Base-by-base conservation (phyloP, 441 rosid species). In the Lepidium campestre region DNA sequence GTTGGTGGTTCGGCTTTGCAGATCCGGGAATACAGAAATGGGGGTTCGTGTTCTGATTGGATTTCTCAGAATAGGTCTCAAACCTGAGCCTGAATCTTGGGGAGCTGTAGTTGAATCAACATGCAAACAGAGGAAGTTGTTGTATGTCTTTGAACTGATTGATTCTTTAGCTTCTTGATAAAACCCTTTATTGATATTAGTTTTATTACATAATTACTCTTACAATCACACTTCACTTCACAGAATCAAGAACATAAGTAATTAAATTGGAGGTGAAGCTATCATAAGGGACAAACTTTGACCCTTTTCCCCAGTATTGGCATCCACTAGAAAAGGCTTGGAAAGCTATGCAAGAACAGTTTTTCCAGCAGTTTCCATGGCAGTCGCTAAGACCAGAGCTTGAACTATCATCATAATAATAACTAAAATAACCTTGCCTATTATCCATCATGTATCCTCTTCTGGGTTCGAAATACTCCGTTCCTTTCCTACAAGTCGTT, bases 51-150 rank as follows among this genome's bases (percentile, higher is more conserved):
- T 76, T 5, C 73, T 87, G 60, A 64, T 61, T 66, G 75, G 79
- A 54, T 81, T 90, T 68, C 49, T 76, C 31, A 84, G 80, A 36
- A 75, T 75, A 65, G 91, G 96, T 6, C 86, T 88, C 59, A 83
- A 77, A 35, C 89, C 98, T 39, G 90, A 69, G 56, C 81, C 79
- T 1, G 80, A 82, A 14, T 73, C 81, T 5, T 93, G 96, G 96
- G 69, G 80, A 64, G 44, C 65, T 76, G 67, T 87, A 65, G 68
- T 83, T 70, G 81, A 82, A 72, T 75, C 82, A 49, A 52, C 75
- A 4, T 88, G 87, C 78, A 84, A 82, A 78, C 96, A 87, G 75
- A 85, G 96, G 83, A 88, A 79, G 68, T 75, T 88, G 47, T 32
- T 88, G 34, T 68, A 67, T 72, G 78, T 78, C 29, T 82, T 84